Evolutionary conservation across 192 early-diverging fungal species (phyloP).

Genomic region (Obelidium mucronatum): DNA sequence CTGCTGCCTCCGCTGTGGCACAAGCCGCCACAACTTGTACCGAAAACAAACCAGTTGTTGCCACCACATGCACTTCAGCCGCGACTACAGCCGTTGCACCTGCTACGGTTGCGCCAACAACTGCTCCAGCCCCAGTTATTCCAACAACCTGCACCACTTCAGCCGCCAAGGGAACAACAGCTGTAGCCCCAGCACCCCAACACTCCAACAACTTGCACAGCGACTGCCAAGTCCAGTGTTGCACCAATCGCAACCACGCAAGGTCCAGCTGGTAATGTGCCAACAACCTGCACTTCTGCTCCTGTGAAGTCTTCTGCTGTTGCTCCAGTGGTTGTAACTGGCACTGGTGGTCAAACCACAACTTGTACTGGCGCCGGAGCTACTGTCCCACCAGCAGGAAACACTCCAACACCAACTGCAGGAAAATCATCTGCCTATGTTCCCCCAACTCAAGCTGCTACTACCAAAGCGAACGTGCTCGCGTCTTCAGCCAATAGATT

Average conservation of each 20-base stretch:
- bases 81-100: background rate
- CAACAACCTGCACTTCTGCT: background rate
- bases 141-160: background rate
- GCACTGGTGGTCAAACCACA: too few species aligned
- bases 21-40: too few species aligned
- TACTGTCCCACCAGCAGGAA: too few species aligned
- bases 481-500: too few species aligned
- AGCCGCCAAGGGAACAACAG: background rate
- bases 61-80: background rate
- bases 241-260: background rate
- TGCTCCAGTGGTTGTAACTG: background rate
- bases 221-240: background rate
- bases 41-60: too few species aligned
- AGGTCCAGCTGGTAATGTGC: background rate
- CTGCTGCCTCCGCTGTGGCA: background rate
- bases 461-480: too few species aligned
- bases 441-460: too few species aligned
- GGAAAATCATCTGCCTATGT: too few species aligned
- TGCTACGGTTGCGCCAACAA: background rate
- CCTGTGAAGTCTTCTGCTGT: background rate
- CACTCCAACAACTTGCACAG: background rate
- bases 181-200: background rate
- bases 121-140: background rate
- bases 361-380: too few species aligned
- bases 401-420: too few species aligned